Percentiles rank a stretch among this genome's conserved stretches.
phyloP scores from a whole-genome alignment of 192 early-diverging fungal species.

The Backusella morwellensis region DNA sequence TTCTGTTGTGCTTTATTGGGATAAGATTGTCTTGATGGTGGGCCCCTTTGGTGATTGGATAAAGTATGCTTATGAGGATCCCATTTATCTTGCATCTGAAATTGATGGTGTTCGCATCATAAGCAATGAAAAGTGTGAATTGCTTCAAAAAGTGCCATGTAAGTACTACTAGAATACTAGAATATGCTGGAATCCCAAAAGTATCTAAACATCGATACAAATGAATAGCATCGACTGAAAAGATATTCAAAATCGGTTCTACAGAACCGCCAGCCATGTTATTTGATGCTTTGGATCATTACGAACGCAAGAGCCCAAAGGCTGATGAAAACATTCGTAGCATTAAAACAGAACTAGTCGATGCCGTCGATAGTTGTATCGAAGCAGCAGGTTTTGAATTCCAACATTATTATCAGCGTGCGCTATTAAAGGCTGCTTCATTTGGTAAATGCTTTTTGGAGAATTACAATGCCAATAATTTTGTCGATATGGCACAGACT shows the following conservation, averaged over 20 bases:
- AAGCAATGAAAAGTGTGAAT: slow-evolving; percentile 77
- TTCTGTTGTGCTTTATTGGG: slow-evolving; percentile 86
- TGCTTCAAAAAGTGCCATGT: slow-evolving; percentile 87
- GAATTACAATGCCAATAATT: slow-evolving; percentile 79
- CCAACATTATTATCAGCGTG: slow-evolving; percentile 71
- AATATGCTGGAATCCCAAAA: neutral
- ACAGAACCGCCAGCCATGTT: slow-evolving; percentile 92
- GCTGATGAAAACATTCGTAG: slow-evolving; percentile 95
- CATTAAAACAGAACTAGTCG: slow-evolving; percentile 75
- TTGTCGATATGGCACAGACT: slow-evolving; percentile 84
- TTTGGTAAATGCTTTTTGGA: slow-evolving; percentile 93
- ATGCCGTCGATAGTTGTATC: slow-evolving; percentile 89
- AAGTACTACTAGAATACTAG: neutral
- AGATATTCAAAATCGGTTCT: slow-evolving; percentile 93
- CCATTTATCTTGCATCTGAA: slow-evolving; percentile 84
- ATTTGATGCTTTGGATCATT: slow-evolving; percentile 76
- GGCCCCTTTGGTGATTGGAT: slow-evolving; percentile 93
- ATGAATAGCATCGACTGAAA: slow-evolving; percentile 61
- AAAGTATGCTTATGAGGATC: slow-evolving; percentile 74
- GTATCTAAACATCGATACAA: neutral
- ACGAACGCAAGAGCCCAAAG: slow-evolving; percentile 63
- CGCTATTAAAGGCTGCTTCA: slow-evolving; percentile 85
- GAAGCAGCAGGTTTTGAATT: slow-evolving; percentile 92
- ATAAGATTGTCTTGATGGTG: slow-evolving; percentile 80
- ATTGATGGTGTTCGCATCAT: slow-evolving; percentile 92